Conservation (phyloP, 768 basidiomycete species). For the Podaxis sp. region DNA sequence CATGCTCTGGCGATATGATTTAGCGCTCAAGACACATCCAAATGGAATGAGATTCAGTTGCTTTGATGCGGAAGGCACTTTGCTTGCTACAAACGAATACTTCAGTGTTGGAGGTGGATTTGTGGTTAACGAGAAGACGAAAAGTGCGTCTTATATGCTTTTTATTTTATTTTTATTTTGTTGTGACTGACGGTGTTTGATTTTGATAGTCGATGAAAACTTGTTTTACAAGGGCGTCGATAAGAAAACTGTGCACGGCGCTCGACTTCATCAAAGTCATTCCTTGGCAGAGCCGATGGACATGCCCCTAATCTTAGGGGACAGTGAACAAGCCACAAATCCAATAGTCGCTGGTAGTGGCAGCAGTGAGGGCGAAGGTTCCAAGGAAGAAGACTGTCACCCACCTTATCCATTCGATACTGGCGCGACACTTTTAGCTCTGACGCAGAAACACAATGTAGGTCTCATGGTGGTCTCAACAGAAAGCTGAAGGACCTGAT, state of each 20-base stretch:
- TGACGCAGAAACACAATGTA: conserved; percentile 83
- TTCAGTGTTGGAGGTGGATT: conserved; percentile 95
- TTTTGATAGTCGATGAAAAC: conserved; percentile 77
- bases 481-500: not conserved
- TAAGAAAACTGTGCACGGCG: conserved; percentile 76
- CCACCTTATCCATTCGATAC: conserved; percentile 86
- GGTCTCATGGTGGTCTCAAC: conserved; percentile 25
- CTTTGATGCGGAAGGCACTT: conserved; percentile 76
- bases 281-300: conserved; percentile 37
- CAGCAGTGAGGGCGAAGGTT: not conserved
- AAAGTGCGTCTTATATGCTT: conserved; percentile 45
- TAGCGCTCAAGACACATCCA: conserved; percentile 85
- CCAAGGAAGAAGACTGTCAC: conserved; percentile 36
- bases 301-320: conserved; percentile 14
- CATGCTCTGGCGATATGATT: conserved; percentile 91
- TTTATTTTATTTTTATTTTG: not conserved
- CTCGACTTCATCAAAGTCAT: conserved; percentile 71
- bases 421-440: conserved; percentile 68
- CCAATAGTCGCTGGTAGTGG: not conserved
- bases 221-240: conserved; percentile 92
- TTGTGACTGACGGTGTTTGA: conserved; percentile 1
- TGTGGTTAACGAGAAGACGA: conserved; percentile 93
- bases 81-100: conserved; percentile 94
- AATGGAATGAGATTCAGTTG: conserved; percentile 94
- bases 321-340: not conserved